Base-by-base conservation (phyloP, 2,329 filamentous ascomycete species). In the Ceratocystis huliohia region DNA sequence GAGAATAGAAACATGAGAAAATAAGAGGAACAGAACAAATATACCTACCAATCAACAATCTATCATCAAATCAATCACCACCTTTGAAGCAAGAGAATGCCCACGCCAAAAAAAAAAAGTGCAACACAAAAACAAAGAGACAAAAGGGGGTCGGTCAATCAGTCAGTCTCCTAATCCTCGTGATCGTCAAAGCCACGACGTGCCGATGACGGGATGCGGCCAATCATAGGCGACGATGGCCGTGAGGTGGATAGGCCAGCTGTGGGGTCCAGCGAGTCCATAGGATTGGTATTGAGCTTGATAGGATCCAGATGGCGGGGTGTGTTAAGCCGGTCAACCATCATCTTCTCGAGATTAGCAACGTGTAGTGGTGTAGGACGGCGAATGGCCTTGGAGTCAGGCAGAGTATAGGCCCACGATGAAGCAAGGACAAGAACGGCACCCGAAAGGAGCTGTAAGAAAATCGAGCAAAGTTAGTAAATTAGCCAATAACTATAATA, bases 381-480 rank as follows among this genome's bases (percentile, higher is more conserved):
- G 53, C 71, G 71, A 5, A 71, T 68, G 65, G 80, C 77, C 65
- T 82, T 80, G 22, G 81, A 78, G 69, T 91, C 84, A 0, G 85
- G 65, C 5, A 82, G 82, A 68, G 84, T 91, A 78, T 96, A 96
- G 17, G 96, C 80, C 74, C 91, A 96, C 1, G 91, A 95, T 2
- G 92, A 88, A 53, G 84, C 81, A 0, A 96, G 78, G 7, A 97
- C 92, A 62, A 94, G 78, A 10, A 80, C 79, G 0, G 92, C 92
- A 65, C 94, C 94, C 63, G 91, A 69, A 46, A 96, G 72, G 74
- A 96, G 96, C 92, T 96, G 71, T 20, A 44, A 66, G 41, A 22
- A 22, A 22, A 25, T 41, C 13, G 53, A 15, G 22, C 7, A 57
- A 37, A 59, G 45, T 48, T 25, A 46, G 37, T 61, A 30, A 50